A percentile compares a stretch with the other conserved stretches of the same genome.
Evolutionary conservation across 768 basidiomycete species (phyloP).

Genomic region (Ramaria rubella): DNA sequence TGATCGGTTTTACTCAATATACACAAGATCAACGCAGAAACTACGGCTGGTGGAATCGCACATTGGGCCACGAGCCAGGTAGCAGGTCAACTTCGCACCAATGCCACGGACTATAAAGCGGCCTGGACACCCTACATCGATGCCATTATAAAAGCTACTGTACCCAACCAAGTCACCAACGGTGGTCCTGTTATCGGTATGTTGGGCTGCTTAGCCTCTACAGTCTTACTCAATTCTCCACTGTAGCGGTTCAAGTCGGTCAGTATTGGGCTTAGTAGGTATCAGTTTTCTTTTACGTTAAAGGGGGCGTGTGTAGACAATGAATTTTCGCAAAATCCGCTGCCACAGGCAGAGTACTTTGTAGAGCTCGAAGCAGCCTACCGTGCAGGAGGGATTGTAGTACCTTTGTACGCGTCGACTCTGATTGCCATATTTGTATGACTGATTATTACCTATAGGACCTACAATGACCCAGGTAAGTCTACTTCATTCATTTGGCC

Average conservation of each 20-base stretch:
- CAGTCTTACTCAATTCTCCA: not conserved
- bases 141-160: conserved; percentile 53
- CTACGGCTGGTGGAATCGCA: conserved; percentile 66
- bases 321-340: conserved; percentile 54
- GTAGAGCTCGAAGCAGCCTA: conserved; percentile 52
- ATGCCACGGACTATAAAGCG: conserved; percentile 59
- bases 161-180: conserved; percentile 57
- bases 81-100: conserved; percentile 63
- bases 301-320: conserved; percentile 56
- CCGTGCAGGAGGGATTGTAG: conserved; percentile 48
- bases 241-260: conserved; percentile 52
- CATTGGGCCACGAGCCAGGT: conserved; percentile 68
- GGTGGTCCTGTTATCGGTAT: conserved; percentile 73
- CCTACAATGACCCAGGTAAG: conserved; percentile 64
- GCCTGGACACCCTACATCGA: conserved; percentile 72
- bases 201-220: conserved; percentile 14
- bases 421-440: conserved; percentile 33
- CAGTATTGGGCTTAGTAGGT: not conserved
- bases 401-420: conserved; percentile 32
- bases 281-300: not conserved
- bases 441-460: conserved; percentile 45
- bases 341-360: conserved; percentile 50
- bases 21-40: conserved; percentile 48
- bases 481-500: too few relatives aligned
- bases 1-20: conserved; percentile 14